phyloP scores from a whole-genome alignment of 2,329 filamentous ascomycete species.

The Ceratocystiopsis sp. region DNA sequence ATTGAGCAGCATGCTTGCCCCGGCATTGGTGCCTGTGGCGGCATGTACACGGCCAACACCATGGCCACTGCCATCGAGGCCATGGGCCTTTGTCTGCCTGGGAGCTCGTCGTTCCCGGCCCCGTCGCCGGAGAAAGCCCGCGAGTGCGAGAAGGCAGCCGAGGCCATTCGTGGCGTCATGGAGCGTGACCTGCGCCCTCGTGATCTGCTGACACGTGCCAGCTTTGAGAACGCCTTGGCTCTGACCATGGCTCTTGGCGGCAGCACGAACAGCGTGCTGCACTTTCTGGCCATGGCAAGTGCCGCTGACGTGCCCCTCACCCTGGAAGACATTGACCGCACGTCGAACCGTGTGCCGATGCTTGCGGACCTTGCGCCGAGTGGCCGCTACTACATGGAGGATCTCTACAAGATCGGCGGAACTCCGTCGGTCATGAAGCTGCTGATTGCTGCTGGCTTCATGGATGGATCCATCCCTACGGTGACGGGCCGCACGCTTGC shows the following conservation, averaged over 20 bases:
- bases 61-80: constrained; percentile 86
- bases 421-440: constrained; percentile 76
- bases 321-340: constrained; percentile 67
- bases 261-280: constrained; percentile 75
- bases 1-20: constrained; percentile 67
- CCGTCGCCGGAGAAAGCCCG: constrained; percentile 68
- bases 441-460: constrained; percentile 55
- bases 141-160: constrained; percentile 67
- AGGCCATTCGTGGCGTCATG: constrained; percentile 64
- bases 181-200: constrained; percentile 66
- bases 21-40: constrained; percentile 56
- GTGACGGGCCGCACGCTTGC: constrained; percentile 72
- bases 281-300: constrained; percentile 80
- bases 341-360: constrained; percentile 69
- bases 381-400: constrained; percentile 69
- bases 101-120: constrained; percentile 71
- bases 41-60: constrained; percentile 86
- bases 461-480: constrained; percentile 64
- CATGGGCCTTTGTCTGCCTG: constrained; percentile 68
- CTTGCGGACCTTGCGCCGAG: constrained; percentile 73
- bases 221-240: constrained; percentile 78
- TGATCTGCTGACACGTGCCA: constrained; percentile 60
- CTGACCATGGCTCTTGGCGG: constrained; percentile 88
- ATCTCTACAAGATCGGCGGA: constrained; percentile 72
- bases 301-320: constrained; percentile 62